Conservation (phyloP, 768 basidiomycete species). For the Phanerochaete carnosa region DNA sequence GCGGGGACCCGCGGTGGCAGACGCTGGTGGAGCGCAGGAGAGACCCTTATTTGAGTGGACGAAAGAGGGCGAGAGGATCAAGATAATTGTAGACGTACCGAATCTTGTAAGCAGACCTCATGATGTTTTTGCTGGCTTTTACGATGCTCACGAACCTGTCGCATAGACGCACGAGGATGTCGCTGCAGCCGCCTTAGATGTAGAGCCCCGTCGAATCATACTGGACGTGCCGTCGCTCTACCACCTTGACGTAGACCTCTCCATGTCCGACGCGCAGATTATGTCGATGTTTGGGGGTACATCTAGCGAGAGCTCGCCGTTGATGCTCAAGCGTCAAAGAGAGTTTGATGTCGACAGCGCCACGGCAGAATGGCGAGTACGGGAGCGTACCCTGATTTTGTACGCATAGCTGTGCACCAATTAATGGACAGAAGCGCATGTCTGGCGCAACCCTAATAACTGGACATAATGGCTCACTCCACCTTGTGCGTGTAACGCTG, state of each 20-base stretch:
- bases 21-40: not conserved
- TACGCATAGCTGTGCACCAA: slow-evolving; percentile 25
- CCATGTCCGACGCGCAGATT: slow-evolving; percentile 54
- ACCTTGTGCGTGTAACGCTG: no score
- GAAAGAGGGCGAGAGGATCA: slow-evolving; percentile 42
- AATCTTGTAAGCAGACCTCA: slow-evolving; percentile 45
- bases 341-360: slow-evolving; percentile 61
- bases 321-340: slow-evolving; percentile 55
- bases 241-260: slow-evolving; percentile 55
- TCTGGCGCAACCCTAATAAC: no score
- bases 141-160: not conserved
- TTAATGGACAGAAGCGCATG: not conserved
- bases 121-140: not conserved
- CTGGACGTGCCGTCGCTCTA: slow-evolving; percentile 46
- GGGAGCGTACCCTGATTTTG: slow-evolving; percentile 46
- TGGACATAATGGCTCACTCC: no score
- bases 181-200: slow-evolving; percentile 50
- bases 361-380: slow-evolving; percentile 65
- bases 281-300: slow-evolving; percentile 20
- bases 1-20: not conserved
- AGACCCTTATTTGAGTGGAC: slow-evolving; percentile 44
- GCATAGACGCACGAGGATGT: slow-evolving; percentile 46
- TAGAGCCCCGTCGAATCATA: slow-evolving; percentile 60
- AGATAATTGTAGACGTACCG: slow-evolving; percentile 52
- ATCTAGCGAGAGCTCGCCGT: slow-evolving; percentile 25